Base-by-base conservation (phyloP, 257 asterid genomes). In the Anisodus tanguticus region DNA sequence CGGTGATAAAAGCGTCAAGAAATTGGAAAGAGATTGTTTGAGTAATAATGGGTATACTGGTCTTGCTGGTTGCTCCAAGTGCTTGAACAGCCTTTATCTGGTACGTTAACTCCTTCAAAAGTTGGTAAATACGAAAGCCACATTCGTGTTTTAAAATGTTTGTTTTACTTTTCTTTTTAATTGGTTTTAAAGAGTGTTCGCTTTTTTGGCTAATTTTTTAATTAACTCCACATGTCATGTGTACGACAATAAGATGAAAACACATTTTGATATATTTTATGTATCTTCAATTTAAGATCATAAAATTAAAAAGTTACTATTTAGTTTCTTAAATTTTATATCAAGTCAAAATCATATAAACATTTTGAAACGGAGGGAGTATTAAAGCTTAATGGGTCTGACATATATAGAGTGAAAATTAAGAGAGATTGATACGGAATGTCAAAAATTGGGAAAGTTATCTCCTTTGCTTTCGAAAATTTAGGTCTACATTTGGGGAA, bases 41-140 rank as follows among this genome's bases (percentile, higher is more conserved):
- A 78, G 87, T 37, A 49, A 67, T 41, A 87, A 60, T 85, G 90
- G 90, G 5, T 88, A 88, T 83, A 84, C 86, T 39, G 94, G 97
- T 39, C 87, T 90, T 8, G 91, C 87, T 37, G 94, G 92, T 15
- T 95, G 99, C 87, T 94, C 98, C 8, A 91, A 92, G 79, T 95
- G 99, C 89, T 90, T 95, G 70, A 83, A 85, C 84, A 84, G 82
- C 68, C 98, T 95, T 83, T 82, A 85, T 79, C 79, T 70, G 91
- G 98, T 94, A 86, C 37, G 88, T 17, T 39, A 31, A 55, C 60
- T 78, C 31, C 41, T 43, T 39, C 51, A 26, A 0, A 43, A 22
- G 35, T 72, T 13, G 8, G 17, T 53, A 53, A 11, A 31, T 53
- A 3, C 12, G 11, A 12, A 10, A 53, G 5, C 16, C 4, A 13